Evolutionary conservation across 441 rosid genomes (phyloP), one percentile per base, ranked within the genome.

Genomic region (Populus hybrid): DNA sequence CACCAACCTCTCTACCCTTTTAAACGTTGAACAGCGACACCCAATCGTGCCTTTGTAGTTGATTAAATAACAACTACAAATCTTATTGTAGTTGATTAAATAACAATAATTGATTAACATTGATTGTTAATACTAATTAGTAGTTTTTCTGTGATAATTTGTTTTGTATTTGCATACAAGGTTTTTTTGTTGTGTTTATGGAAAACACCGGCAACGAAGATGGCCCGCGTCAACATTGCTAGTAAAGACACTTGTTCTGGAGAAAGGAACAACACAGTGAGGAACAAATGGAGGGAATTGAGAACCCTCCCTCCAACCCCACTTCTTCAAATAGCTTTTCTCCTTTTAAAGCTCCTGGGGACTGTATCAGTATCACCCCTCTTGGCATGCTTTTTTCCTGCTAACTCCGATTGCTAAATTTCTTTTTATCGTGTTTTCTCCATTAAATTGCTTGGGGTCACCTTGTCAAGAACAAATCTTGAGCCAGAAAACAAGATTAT

Each of bases 301-400:
- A 53, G 53, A 75, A 71, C 66, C 75, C 8, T 23, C 40, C 42
- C 10, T 21, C 79, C 20, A 75, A 50, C 77, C 84, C 83, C 81
- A 75, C 84, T 35, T 38, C 68, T 77, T 77, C 83, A 67, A 36
- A 72, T 75, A 77, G 66, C 50, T 18, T 20, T 36, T 77, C 66
- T 75, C 34, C 80, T 79, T 81, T 73, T n/a, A 21, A 2, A 70
- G 79, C 80, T 69, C 53, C 4, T 69, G 82, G 83, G 18, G 50
- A 5, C 50, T 66, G 82, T 40, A 71, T 82, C 82, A 79, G 82
- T 40, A 71, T 82, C 82, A 79, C 77, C 82, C 42, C 75, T 68
- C 59, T 35, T 11, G 65, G 74, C 75, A 65, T 69, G 81, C 74
- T 74, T 74, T 80, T 76, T 34, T 46, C 79, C 71, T 30, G 73